phyloP scores from a whole-genome alignment of 257 asterid genomes.

The Handroanthus guayacan region DNA sequence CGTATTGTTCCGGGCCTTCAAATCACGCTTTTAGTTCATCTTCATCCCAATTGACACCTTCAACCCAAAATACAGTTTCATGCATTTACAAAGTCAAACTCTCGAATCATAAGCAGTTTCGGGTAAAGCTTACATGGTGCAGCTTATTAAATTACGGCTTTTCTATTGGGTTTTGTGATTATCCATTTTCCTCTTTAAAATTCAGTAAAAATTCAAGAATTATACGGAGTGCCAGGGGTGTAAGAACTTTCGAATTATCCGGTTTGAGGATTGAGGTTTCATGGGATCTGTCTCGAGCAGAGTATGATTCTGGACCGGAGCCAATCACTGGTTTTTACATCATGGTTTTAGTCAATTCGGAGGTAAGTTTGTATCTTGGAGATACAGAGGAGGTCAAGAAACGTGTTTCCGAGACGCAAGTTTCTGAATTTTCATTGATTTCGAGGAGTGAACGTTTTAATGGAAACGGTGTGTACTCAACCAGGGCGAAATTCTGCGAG shows the following conservation, averaged over 20 bases:
- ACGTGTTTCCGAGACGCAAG: conserved; percentile 12
- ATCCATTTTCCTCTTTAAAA: conserved; percentile 43
- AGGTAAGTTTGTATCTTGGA: conserved; percentile 55
- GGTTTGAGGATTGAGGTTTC: conserved; percentile 47
- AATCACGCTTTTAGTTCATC: conserved; percentile 40
- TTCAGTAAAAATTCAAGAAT: conserved; percentile 41
- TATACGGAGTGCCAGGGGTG: conserved; percentile 47
- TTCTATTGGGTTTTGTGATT: conserved; percentile 50
- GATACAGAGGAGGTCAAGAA: conserved; percentile 55
- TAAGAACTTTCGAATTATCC: conserved; percentile 44
- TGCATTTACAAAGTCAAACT: conserved; percentile 61
- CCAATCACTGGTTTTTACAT: conserved; percentile 63
- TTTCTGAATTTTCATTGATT: conserved; percentile 44
- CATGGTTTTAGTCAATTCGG: conserved; percentile 53
- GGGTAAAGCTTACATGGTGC: conserved; percentile 66
- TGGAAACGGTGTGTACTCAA: conserved; percentile 54
- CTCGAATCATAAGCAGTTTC: conserved; percentile 43
- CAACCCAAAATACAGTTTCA: conserved; percentile 55
- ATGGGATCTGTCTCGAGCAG: conserved; percentile 76
- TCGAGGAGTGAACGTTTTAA: conserved; percentile 60
- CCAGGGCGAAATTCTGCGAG: conserved; percentile 66
- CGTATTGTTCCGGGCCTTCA: conserved; percentile 68
- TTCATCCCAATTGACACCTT: conserved; percentile 39
- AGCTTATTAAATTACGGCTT: conserved; percentile 47
- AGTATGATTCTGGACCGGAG: conserved; percentile 66